Conservation (phyloP, 2,329 filamentous ascomycete species). For the Aspergillus piperis region DNA sequence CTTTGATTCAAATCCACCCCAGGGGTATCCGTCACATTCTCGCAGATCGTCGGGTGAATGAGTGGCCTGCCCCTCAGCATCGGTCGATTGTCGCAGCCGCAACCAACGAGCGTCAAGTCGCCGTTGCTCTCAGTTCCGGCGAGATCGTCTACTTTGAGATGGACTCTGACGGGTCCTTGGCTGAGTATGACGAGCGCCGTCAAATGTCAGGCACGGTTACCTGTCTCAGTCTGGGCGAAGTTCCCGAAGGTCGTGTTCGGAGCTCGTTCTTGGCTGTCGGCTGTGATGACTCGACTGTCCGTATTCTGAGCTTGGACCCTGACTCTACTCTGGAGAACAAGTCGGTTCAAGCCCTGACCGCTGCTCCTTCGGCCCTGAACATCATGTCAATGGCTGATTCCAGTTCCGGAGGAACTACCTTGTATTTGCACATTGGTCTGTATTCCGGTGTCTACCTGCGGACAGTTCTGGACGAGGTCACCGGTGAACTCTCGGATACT, state of each 20-base stretch:
- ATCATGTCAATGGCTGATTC: constrained; percentile 98
- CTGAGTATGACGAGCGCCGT: constrained; percentile 92
- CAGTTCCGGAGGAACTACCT: constrained; percentile 79
- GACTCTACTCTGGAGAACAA: constrained; percentile 90
- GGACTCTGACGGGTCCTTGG: constrained; percentile 84
- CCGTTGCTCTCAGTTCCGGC: constrained; percentile 88
- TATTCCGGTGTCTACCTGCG: constrained; percentile 95
- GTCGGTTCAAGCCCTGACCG: constrained; percentile 89
- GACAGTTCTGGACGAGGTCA: constrained; percentile 91
- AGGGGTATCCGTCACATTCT: constrained; percentile 91
- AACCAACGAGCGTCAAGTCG: constrained; percentile 90
- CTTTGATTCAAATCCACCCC: constrained; percentile 92
- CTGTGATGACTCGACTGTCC: constrained; percentile 93
- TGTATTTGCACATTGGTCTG: constrained; percentile 94
- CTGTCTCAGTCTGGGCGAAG: constrained; percentile 87
- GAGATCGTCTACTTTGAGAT: constrained; percentile 99
- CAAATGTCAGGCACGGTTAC: constrained; percentile 96
- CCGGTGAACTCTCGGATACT: constrained; percentile 92
- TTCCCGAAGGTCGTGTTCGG: constrained; percentile 83
- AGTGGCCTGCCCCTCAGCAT: constrained; percentile 92
- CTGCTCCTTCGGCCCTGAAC: constrained; percentile 80
- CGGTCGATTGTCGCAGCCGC: constrained; percentile 92
- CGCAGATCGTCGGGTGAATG: constrained; percentile 74
- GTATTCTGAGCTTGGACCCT: constrained; percentile 85
- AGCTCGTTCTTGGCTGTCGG: constrained; percentile 95